Base-by-base conservation (phyloP, 441 rosid genomes). In the Pelargonium cotyledonis region DNA sequence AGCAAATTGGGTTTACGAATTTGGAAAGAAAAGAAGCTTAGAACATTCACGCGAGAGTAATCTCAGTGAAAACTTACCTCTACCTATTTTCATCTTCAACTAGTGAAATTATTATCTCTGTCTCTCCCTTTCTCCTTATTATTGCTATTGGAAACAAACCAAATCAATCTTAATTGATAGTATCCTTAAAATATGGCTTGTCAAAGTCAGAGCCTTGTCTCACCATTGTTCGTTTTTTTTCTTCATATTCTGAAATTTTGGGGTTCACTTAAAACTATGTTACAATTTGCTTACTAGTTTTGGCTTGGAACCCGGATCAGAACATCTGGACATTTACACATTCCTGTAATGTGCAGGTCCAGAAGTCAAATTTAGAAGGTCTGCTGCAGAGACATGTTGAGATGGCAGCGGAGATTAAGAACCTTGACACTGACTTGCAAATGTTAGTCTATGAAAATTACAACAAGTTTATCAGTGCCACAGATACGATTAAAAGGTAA, bases 391-490 rank as follows among this genome's bases (percentile, higher is more conserved):
- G 85, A 77, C 99, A 95, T 72, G 99, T 95, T 40, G 91, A 86
- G 75, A 95, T 92, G 99, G 99, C 98, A n/a, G 95, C 98, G 0
- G 97, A 95, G 88, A 92, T 95, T 29, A 95, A 95, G 75, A 95
- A 95, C 85, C 90, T 95, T 4, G 99, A 95, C 63, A 92, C 99
- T 35, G 99, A 95, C 80, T 82, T 95, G 85, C 99, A 95, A 81
- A 95, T 90, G 97, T 68, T 95, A 43, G 97, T 92, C 7, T 95
- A 92, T 75, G 98, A 95, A 75, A 95, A 95, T 71, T 95, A 95
- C 82, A 89, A 81, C 76, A 89, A 95, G 85, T 95, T 95, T 77
- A 90, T 92, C 76, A 90, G 98, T 73, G 99, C 99, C 65, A 95
- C 99, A 6, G 98, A 95, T 81, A 84, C 99, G 5, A 95, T 95